These are phyloP conservation scores for Exophiala bonariae DNA, from an alignment of 2,329 filamentous ascomycete species.

Conservation along the genomic window DNA sequence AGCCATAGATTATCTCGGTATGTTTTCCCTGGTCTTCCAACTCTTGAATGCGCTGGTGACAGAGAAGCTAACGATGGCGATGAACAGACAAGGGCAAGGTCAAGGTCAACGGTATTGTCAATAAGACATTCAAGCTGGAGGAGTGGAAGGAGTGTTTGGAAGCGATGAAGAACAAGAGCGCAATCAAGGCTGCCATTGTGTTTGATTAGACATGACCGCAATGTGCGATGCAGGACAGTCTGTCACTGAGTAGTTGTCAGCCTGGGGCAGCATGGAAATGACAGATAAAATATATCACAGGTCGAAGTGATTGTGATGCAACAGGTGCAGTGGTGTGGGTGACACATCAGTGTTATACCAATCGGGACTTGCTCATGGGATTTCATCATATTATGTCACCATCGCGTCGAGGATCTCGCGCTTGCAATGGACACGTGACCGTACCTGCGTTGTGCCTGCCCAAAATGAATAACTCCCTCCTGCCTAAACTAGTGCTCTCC, in stretches of 20 bases:
- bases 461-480: too few relatives aligned
- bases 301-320: too few relatives aligned
- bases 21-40: slow-evolving; percentile 11
- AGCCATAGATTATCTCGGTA: slow-evolving; percentile 52
- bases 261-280: not conserved
- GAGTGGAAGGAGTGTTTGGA: slow-evolving; percentile 70
- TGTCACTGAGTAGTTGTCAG: too few relatives aligned
- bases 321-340: too few relatives aligned
- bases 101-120: slow-evolving; percentile 65
- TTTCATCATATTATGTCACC: too few relatives aligned
- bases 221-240: too few relatives aligned
- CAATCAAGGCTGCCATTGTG: slow-evolving; percentile 72
- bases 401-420: too few relatives aligned
- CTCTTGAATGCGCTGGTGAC: not conserved
- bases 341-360: too few relatives aligned
- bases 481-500: too few relatives aligned
- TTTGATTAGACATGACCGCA: slow-evolving; percentile 61
- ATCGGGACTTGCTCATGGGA: too few relatives aligned
- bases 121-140: slow-evolving; percentile 72
- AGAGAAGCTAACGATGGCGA: slow-evolving; percentile 5
- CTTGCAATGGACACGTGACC: too few relatives aligned
- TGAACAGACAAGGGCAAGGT: slow-evolving; percentile 40
- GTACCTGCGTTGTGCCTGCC: too few relatives aligned
- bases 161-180: slow-evolving; percentile 69
- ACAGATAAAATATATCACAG: not conserved